Percentiles rank a stretch among this genome's conserved stretches.
Evolutionary conservation across 2,329 filamentous ascomycete genomes (phyloP).

Genomic region (Didymosphaeria variabile): DNA sequence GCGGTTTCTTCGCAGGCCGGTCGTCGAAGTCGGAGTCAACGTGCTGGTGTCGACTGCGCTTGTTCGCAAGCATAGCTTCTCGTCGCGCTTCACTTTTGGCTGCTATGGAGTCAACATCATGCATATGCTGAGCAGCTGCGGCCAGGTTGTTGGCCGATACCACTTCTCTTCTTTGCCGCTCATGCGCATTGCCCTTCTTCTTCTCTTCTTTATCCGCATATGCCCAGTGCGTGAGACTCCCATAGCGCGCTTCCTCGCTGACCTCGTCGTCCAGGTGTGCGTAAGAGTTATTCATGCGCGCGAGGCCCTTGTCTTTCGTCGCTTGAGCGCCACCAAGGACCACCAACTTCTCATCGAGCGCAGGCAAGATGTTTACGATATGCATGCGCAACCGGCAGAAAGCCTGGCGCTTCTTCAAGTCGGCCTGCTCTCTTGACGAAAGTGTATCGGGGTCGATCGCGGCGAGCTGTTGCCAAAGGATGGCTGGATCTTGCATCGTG

Average conservation of each 20-base stretch:
- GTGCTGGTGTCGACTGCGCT: conserved; percentile 72
- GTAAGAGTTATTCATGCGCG: conserved; percentile 86
- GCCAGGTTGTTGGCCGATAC: conserved; percentile 74
- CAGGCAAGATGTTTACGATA: conserved; percentile 85
- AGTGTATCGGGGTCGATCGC: conserved; percentile 38
- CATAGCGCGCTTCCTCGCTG: conserved; percentile 92
- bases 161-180: conserved; percentile 80
- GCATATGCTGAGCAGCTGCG: conserved; percentile 75
- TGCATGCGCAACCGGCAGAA: conserved; percentile 81
- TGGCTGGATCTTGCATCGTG: conserved; percentile 26
- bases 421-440: conserved; percentile 54
- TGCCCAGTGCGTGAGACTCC: conserved; percentile 93
- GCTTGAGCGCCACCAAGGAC: conserved; percentile 93
- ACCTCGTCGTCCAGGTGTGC: conserved; percentile 88
- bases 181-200: conserved; percentile 68
- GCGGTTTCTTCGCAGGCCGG: conserved; percentile 67
- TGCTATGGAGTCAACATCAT: conserved; percentile 84
- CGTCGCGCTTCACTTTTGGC: conserved; percentile 83
- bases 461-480: conserved; percentile 37
- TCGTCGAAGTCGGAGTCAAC: conserved; percentile 85
- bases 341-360: conserved; percentile 96
- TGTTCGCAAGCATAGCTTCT: conserved; percentile 80
- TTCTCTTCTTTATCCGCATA: conserved; percentile 80
- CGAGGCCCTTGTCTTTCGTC: conserved; percentile 83
- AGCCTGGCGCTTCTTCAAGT: conserved; percentile 73